Evolutionary conservation across 2,329 filamentous ascomycete genomes (phyloP).

Genomic region (Alternaria incomplexa): DNA sequence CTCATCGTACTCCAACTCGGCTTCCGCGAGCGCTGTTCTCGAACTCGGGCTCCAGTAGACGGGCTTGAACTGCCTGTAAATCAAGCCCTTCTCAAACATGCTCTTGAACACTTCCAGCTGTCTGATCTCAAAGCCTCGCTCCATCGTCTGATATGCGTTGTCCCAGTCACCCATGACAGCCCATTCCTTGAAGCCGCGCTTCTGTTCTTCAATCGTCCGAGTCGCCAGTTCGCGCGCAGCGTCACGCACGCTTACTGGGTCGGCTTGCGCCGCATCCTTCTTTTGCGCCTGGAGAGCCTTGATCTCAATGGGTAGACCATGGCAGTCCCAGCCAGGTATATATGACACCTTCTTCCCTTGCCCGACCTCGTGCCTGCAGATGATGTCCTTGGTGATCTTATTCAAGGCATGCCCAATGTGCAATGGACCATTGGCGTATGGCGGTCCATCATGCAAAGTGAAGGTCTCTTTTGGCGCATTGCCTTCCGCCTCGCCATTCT

Average conservation of each 20-base stretch:
- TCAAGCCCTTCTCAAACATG: slow-evolving; percentile 72
- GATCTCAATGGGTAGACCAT: slow-evolving; percentile 94
- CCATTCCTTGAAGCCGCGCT: slow-evolving; percentile 73
- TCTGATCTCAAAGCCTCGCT: slow-evolving; percentile 72
- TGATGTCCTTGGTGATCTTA: slow-evolving; percentile 95
- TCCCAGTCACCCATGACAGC: slow-evolving; percentile 85
- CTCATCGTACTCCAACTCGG: slow-evolving; percentile 83
- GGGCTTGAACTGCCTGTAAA: slow-evolving; percentile 80
- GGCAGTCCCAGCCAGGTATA: slow-evolving; percentile 95
- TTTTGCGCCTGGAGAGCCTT: slow-evolving; percentile 76
- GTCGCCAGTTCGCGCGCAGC: slow-evolving; percentile 70
- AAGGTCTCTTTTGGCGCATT: slow-evolving; percentile 63
- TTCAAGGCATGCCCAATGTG: slow-evolving; percentile 96
- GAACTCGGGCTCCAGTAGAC: slow-evolving; percentile 88
- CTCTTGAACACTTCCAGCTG: slow-evolving; percentile 77
- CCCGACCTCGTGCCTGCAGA: slow-evolving; percentile 79
- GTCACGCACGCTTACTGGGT: slow-evolving; percentile 64
- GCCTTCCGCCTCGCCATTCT: neutral
- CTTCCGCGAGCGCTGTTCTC: slow-evolving; percentile 79
- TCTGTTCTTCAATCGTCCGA: slow-evolving; percentile 74
- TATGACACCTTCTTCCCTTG: slow-evolving; percentile 80
- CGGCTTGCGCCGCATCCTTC: slow-evolving; percentile 46
- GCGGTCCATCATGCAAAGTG: slow-evolving; percentile 90
- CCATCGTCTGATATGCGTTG: slow-evolving; percentile 79
- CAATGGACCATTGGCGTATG: slow-evolving; percentile 91